Evolutionary conservation across 192 early-diverging fungal genomes (phyloP).

Genomic region (Gamsiella multidivaricata): DNA sequence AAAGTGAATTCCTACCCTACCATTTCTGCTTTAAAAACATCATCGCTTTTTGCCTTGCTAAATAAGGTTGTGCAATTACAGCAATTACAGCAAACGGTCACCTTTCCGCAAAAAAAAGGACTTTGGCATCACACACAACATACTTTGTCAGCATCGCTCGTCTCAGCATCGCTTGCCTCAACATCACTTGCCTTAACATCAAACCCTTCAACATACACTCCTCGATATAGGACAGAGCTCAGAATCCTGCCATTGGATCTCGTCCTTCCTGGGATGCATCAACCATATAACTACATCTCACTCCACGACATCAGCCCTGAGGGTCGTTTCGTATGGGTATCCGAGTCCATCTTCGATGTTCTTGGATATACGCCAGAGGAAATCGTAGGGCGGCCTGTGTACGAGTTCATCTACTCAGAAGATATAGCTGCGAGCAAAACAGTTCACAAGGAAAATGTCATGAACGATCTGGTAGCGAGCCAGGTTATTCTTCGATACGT

Average conservation of each 20-base stretch:
- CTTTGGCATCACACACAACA: no score
- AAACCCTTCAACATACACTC: not conserved
- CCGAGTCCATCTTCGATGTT: constrained; percentile 42
- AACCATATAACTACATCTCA: constrained; percentile 34
- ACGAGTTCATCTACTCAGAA: constrained; percentile 42
- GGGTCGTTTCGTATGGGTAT: constrained; percentile 35
- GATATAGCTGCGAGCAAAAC: constrained; percentile 18
- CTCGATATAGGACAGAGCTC: not conserved
- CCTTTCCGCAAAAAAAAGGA: no score
- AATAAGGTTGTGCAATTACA: no score
- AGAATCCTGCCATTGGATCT: not conserved
- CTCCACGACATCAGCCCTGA: constrained; percentile 54
- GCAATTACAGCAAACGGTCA: no score
- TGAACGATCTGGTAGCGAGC: constrained; percentile 45
- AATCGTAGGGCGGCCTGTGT: constrained; percentile 34
- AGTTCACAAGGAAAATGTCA: constrained; percentile 40
- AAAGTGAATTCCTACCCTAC: no score
- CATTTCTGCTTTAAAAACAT: no score
- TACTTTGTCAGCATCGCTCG: no score
- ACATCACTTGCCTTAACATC: no score
- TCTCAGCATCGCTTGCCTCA: no score
- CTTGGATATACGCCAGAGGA: constrained; percentile 57
- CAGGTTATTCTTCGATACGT: constrained; percentile 38
- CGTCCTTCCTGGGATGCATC: not conserved
- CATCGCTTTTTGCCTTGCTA: no score